These are phyloP conservation scores for Saccharomycopsis amapae DNA, from an alignment of 805 yeast species.

Conservation along the genomic window DNA sequence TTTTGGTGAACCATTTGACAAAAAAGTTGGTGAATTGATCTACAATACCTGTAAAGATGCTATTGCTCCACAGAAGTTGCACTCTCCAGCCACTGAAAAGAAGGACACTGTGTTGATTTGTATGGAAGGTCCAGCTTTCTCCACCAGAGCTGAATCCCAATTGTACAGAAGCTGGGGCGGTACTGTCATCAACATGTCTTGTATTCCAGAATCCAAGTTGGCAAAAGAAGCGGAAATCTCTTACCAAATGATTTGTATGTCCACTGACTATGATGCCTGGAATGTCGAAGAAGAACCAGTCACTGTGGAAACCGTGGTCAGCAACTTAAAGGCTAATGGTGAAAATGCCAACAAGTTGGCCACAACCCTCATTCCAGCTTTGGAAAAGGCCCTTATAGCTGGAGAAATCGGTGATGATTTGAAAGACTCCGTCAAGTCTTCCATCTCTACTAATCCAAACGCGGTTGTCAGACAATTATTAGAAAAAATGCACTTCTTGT, in stretches of 20 bases:
- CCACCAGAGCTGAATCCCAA: constrained; percentile 92
- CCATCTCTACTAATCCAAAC: constrained; percentile 69
- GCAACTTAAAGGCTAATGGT: constrained; percentile 80
- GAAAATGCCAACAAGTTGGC: constrained; percentile 80
- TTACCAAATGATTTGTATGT: constrained; percentile 98
- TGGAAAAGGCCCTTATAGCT: constrained; percentile 53
- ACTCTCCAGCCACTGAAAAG: constrained; percentile 56
- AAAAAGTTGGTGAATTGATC: constrained; percentile 58
- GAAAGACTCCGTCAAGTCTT: constrained; percentile 67
- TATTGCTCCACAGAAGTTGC: constrained; percentile 40
- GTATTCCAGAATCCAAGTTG: constrained; percentile 92
- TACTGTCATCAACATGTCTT: constrained; percentile 93
- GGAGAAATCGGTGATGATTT: constrained; percentile 66
- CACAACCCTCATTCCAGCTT: constrained; percentile 54
- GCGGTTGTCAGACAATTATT: constrained; percentile 69
- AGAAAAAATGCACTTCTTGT: constrained; percentile 75
- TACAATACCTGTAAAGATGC: constrained; percentile 42
- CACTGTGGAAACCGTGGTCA: constrained; percentile 94
- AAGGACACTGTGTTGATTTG: constrained; percentile 82
- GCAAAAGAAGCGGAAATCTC: constrained; percentile 97
- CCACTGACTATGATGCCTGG: constrained; percentile 99
- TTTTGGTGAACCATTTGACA: constrained; percentile 95
- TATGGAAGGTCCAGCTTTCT: constrained; percentile 99
- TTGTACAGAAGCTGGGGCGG: constrained; percentile 88
- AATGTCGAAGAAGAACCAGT: constrained; percentile 92